phyloP scores from a whole-genome alignment of 805 yeast species.

The Pichia sporocuriosa region DNA sequence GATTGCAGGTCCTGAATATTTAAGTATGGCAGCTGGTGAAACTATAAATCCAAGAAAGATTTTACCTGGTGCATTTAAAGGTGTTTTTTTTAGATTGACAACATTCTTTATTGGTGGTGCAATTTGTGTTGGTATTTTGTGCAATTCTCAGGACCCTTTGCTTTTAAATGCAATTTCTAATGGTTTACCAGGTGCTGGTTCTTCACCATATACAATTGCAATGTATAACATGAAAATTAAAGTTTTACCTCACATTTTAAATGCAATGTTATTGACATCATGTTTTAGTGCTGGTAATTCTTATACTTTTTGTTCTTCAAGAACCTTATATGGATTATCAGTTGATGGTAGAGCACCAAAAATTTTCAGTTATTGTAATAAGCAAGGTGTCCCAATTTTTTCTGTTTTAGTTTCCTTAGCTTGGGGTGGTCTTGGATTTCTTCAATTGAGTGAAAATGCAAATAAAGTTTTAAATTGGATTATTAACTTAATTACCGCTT shows the following conservation, averaged over 20 bases:
- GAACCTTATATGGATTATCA: conserved; percentile 64
- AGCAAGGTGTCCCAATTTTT: conserved; percentile 67
- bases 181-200: conserved; percentile 38
- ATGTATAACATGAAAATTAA: conserved; percentile 59
- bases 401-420: conserved; percentile 45
- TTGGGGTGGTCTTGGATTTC: conserved; percentile 64
- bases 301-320: conserved; percentile 62
- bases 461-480: conserved; percentile 68
- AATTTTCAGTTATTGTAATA: conserved; percentile 54
- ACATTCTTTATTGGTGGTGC: conserved; percentile 44
- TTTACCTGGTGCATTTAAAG: conserved; percentile 39
- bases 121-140: conserved; percentile 39
- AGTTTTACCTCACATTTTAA: conserved; percentile 66
- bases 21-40: conserved; percentile 42
- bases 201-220: conserved; percentile 76
- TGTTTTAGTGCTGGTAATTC: conserved; percentile 83
- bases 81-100: conserved; percentile 37
- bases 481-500: conserved; percentile 61
- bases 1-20: conserved; percentile 53
- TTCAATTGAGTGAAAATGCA: conserved; percentile 56
- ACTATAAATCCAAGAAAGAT: conserved; percentile 39
- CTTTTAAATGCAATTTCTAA: conserved; percentile 30
- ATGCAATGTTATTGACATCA: conserved; percentile 64
- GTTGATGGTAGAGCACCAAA: conserved; percentile 66
- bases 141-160: conserved; percentile 36